Percentiles rank a stretch among this genome's conserved stretches.
These are phyloP conservation scores for Trichoderma koningiopsis DNA, from an alignment of 2,329 filamentous ascomycete genomes.

Conservation along the genomic window DNA sequence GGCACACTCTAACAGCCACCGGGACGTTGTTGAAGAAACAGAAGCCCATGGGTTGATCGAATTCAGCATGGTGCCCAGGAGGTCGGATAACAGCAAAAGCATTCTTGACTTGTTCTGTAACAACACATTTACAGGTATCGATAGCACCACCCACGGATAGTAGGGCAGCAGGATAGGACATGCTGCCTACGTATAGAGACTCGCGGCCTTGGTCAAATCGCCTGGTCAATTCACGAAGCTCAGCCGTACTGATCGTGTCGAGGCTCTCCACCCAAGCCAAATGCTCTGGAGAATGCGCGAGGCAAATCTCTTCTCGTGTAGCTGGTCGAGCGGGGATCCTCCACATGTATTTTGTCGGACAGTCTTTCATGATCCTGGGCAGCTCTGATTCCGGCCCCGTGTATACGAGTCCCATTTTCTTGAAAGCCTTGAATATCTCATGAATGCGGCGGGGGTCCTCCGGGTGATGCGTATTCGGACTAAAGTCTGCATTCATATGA, in stretches of 20 bases:
- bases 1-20: constrained; percentile 86
- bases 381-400: constrained; percentile 59
- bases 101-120: constrained; percentile 82
- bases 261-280: constrained; percentile 73
- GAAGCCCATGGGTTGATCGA: constrained; percentile 84
- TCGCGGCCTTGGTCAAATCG: constrained; percentile 65
- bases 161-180: constrained; percentile 78
- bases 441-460: constrained; percentile 93
- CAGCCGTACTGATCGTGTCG: constrained; percentile 56
- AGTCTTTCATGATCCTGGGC: constrained; percentile 52
- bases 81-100: constrained; percentile 94
- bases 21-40: constrained; percentile 98
- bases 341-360: constrained; percentile 66
- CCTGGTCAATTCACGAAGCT: constrained; percentile 69
- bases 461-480: constrained; percentile 77
- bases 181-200: constrained; percentile 79
- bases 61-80: constrained; percentile 93
- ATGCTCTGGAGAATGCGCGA: constrained; percentile 77
- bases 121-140: constrained; percentile 91
- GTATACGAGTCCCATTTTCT: constrained; percentile 75
- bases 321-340: constrained; percentile 79
- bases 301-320: constrained; percentile 74
- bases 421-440: constrained; percentile 88
- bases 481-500: constrained; percentile 82
- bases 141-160: constrained; percentile 92